These are phyloP conservation scores for Pseudogymnoascus sp. DNA, from an alignment of 2,329 filamentous ascomycete genomes.

Conservation along the genomic window DNA sequence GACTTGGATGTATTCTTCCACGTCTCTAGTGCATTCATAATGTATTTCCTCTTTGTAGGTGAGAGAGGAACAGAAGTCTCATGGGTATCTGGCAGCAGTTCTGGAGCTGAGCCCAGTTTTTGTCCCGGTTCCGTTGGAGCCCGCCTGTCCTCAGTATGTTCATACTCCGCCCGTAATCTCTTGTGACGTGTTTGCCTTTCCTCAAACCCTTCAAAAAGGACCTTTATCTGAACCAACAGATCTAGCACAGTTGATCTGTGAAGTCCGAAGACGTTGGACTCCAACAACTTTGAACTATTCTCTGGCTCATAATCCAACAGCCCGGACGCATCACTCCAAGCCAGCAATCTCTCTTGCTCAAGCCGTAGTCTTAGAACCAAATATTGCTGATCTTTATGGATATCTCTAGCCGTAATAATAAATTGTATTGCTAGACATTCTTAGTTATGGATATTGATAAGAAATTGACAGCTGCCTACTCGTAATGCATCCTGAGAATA, in stretches of 20 bases:
- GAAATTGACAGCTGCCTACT: constrained; percentile 19
- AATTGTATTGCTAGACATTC: constrained; percentile 35
- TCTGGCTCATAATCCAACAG: constrained; percentile 35
- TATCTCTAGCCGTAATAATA: constrained; percentile 38
- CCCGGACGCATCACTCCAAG: constrained; percentile 42
- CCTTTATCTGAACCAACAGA: constrained; percentile 38
- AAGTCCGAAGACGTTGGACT: constrained; percentile 40
- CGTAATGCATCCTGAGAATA: constrained; percentile 39
- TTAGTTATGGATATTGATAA: constrained; percentile 6
- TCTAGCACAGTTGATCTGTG: constrained; percentile 42
- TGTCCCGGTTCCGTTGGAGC: not conserved
- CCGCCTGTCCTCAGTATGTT: constrained; percentile 20
- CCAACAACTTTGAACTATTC: constrained; percentile 34
- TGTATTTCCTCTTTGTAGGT: constrained; percentile 33
- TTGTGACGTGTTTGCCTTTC: constrained; percentile 34
- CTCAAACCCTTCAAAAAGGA: constrained; percentile 39
- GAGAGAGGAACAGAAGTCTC: constrained; percentile 32
- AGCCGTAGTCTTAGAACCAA: constrained; percentile 40
- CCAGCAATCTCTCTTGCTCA: constrained; percentile 42
- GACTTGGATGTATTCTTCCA: constrained; percentile 31
- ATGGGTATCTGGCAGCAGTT: constrained; percentile 34
- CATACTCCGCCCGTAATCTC: constrained; percentile 29
- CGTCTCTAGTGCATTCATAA: constrained; percentile 35
- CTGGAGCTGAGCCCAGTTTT: constrained; percentile 33
- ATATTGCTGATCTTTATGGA: constrained; percentile 40